Conservation (phyloP, 2,329 filamentous ascomycete species). For the Bipolaris sorokiniana region DNA sequence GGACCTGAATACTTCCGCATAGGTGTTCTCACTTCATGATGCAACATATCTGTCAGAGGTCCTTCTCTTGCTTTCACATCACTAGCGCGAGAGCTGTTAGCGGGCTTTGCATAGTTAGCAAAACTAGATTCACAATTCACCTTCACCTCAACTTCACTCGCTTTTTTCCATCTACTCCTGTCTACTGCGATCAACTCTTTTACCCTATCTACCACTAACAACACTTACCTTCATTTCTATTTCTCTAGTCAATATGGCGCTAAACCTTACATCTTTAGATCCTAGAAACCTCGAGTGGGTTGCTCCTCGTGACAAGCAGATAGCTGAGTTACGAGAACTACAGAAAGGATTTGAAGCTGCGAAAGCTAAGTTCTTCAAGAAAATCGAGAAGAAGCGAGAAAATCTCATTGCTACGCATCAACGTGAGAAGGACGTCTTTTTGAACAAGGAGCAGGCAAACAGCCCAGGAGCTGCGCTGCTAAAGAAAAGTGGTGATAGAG, state of each 20-base stretch:
- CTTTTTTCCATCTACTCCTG: too few species aligned
- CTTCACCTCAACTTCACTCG: conserved; percentile 1
- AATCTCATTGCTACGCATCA: conserved; percentile 10
- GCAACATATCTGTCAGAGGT: neutral
- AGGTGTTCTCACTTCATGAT: neutral
- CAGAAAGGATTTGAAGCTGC: neutral
- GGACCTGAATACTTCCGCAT: too few species aligned
- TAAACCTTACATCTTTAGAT: neutral
- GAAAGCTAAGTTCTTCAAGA: neutral
- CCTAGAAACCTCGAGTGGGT: conserved; percentile 8
- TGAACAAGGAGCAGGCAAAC: conserved; percentile 2
- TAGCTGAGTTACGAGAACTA: neutral
- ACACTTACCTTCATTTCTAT: neutral
- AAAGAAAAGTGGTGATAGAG: neutral
- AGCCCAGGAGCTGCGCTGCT: neutral
- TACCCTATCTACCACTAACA: neutral
- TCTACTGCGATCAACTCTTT: too few species aligned
- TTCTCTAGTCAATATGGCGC: neutral
- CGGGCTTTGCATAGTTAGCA: neutral
- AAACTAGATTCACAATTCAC: neutral
- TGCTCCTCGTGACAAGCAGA: conserved; percentile 4
- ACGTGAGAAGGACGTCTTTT: conserved; percentile 15
- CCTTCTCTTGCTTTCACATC: neutral
- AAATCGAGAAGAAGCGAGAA: neutral
- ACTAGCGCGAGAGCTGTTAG: neutral